phyloP scores from a whole-genome alignment of 306 rosid species.

The Prunus mira region DNA sequence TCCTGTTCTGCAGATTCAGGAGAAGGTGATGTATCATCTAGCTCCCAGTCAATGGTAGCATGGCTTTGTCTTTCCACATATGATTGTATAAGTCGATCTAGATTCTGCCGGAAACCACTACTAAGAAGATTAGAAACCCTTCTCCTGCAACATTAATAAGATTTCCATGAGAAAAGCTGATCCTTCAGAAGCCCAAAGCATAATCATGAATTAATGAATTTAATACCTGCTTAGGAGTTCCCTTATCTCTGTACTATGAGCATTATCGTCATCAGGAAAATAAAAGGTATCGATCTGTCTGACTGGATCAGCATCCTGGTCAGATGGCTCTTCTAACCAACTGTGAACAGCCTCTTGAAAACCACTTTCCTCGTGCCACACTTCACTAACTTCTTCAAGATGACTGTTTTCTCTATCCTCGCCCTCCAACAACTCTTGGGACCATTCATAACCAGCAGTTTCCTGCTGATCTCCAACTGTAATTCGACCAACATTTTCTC shows the following conservation, averaged over 20 bases:
- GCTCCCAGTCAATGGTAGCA: conserved; percentile 68
- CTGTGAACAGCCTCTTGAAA: conserved; percentile 83
- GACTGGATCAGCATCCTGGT: conserved; percentile 53
- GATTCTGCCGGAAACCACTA: conserved; percentile 93
- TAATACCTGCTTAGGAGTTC: conserved; percentile 82
- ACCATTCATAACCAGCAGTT: conserved; percentile 54
- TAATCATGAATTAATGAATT: conserved; percentile 19
- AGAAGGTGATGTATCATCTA: conserved; percentile 54
- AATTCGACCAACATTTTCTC: conserved; percentile 35
- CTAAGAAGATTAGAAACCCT: conserved; percentile 93
- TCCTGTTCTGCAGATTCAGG: conserved; percentile 56
- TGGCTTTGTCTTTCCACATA: conserved; percentile 86
- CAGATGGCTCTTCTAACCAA: conserved; percentile 83
- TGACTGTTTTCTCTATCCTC: conserved; percentile 58
- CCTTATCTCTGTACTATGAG: conserved; percentile 73
- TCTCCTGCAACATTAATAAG: conserved; percentile 64
- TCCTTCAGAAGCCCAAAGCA: background rate
- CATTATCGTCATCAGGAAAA: conserved; percentile 85
- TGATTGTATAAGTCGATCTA: conserved; percentile 84
- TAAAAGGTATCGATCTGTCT: conserved; percentile 59
- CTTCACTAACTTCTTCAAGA: conserved; percentile 57
- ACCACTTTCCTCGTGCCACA: conserved; percentile 68
- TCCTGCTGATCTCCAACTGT: conserved; percentile 45
- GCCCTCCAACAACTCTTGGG: conserved; percentile 48
- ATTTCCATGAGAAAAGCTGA: background rate